Evolutionary conservation across 768 basidiomycete genomes (phyloP), one percentile per base, ranked within the genome.

Genomic region (Leccinellum rugosiceps): DNA sequence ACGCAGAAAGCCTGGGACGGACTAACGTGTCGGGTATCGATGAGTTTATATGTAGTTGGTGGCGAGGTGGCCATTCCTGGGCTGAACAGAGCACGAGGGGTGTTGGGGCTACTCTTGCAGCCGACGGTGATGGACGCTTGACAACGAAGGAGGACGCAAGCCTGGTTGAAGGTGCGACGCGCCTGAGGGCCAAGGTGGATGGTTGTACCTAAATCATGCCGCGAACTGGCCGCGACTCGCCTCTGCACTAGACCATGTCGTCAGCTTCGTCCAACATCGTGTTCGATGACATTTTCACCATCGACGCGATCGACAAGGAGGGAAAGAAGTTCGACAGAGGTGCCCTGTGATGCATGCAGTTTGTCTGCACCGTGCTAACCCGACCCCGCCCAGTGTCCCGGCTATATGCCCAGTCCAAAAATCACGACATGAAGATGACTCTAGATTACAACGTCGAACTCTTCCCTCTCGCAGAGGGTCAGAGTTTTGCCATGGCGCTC

Each of bases 291-390:
- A 87, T 94, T 46, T 98, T 98, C 75, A 87, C 83, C 11, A 88
- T 96, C 63, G 81, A 83, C 63, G 86, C 74, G 45, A 90, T 95
- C 50, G 87, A 95, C 77, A 86, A 85, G 72, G 95, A 94, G 65
- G 96, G 96, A 48, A 97, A 91, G 79, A 97, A 95, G 72, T 99
- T 98, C 65, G 97, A 99, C 75, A 80, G 96, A 87, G 96, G 96
- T 95, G 44, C 38, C 17, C 15, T 38, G 55, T 15, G 28, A n/a
- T 28, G 13, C 43, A 46, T 38, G 23, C 34, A 52, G 25, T 48
- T 50, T 14, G 34, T 41, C 28, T 14, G 34, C 35, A 32, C 7
- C 43, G 21, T 41, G 30, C 58, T 62, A 21, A 69, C 58, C 23
- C 31, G 15, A 43, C 17, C 30, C n/a, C 38, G 34, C n/a, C n/a